Percentiles rank a stretch among this genome's conserved stretches.
Evolutionary conservation across 306 rosid genomes (phyloP).

Genomic region (Pyrus communis): DNA sequence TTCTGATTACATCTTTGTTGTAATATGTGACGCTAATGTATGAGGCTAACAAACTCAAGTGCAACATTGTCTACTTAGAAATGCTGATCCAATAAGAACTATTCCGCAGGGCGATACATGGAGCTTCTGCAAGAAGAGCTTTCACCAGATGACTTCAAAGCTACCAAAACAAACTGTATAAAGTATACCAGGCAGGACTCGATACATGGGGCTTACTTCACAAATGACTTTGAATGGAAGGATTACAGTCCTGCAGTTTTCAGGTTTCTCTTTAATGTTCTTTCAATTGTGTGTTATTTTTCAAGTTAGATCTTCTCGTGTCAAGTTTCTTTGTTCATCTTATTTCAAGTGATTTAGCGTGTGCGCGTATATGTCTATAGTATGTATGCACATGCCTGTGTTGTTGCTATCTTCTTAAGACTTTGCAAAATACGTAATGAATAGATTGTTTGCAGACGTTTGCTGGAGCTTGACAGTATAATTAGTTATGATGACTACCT

Average conservation of each 20-base stretch:
- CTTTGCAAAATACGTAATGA: neutral
- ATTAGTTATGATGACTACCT: slow-evolving; percentile 25
- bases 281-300: neutral
- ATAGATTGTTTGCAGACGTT: slow-evolving; percentile 18
- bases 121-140: slow-evolving; percentile 18
- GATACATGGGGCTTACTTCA: slow-evolving; percentile 1
- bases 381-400: neutral
- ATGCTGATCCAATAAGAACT: slow-evolving; percentile 3
- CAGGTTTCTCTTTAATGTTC: slow-evolving; percentile 19
- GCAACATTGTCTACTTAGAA: neutral
- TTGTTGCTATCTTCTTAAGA: neutral
- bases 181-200: slow-evolving; percentile 3
- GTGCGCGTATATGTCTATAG: neutral
- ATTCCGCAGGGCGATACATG: slow-evolving; percentile 24
- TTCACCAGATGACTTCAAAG: slow-evolving; percentile 25
- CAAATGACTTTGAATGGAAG: slow-evolving; percentile 31
- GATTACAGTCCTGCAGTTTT: slow-evolving; percentile 38
- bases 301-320: neutral
- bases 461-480: slow-evolving; percentile 23
- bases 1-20: neutral
- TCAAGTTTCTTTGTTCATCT: neutral
- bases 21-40: neutral
- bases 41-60: neutral
- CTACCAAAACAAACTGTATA: slow-evolving; percentile 13
- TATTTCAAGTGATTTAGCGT: neutral